phyloP scores from a whole-genome alignment of 257 asterid genomes.

The Forsythia viridissima region DNA sequence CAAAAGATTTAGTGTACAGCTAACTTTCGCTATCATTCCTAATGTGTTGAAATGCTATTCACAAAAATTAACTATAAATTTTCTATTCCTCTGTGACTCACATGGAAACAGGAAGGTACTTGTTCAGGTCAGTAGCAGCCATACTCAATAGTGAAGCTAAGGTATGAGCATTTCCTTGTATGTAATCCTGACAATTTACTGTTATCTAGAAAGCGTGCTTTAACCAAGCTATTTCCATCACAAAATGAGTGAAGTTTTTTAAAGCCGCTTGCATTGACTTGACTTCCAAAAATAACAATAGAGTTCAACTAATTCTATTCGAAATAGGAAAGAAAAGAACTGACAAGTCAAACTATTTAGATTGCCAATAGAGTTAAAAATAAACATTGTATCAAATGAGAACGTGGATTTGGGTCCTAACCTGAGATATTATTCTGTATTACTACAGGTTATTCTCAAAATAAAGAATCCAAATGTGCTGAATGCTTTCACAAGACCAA shows the following conservation, averaged over 20 bases:
- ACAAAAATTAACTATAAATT: constrained; percentile 9
- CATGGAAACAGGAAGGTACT: constrained; percentile 55
- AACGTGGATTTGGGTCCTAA: background rate
- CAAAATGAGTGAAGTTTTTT: background rate
- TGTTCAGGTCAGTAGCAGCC: constrained; percentile 59
- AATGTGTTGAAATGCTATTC: background rate
- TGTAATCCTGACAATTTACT: constrained; percentile 6
- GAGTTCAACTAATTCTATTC: background rate
- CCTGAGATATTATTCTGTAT: constrained; percentile 22
- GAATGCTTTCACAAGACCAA: constrained; percentile 62
- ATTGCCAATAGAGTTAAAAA: background rate
- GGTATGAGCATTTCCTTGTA: constrained; percentile 40
- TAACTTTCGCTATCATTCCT: background rate
- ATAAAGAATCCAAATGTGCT: constrained; percentile 65
- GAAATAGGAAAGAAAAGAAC: background rate
- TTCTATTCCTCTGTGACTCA: constrained; percentile 4
- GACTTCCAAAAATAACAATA: background rate
- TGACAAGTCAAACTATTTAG: background rate
- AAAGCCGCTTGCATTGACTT: background rate
- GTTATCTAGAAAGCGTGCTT: background rate
- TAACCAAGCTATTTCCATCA: background rate
- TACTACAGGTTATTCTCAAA: constrained; percentile 65
- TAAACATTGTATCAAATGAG: background rate
- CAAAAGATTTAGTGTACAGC: background rate
- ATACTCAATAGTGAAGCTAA: constrained; percentile 62